phyloP scores from a whole-genome alignment of 306 rosid genomes.

The Fagus sylvatica region DNA sequence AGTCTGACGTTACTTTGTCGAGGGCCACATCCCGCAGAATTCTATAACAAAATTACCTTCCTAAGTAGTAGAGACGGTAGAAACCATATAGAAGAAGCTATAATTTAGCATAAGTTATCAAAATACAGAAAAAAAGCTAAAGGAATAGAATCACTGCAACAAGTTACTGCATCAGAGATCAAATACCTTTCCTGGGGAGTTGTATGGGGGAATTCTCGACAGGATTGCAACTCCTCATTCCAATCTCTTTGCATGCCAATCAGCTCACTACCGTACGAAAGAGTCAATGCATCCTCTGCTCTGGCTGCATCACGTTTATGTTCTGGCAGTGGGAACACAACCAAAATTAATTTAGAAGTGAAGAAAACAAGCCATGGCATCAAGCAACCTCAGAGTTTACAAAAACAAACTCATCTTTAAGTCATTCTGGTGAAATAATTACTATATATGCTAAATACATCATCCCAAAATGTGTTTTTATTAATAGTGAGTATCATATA shows the following conservation, averaged over 20 bases:
- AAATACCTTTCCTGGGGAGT: conserved; percentile 94
- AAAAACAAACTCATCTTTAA: neutral
- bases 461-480: neutral
- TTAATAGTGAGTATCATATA: too few relatives aligned
- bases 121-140: conserved; percentile 18
- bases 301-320: conserved; percentile 92
- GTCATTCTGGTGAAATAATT: neutral
- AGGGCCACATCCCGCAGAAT: conserved; percentile 97
- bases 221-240: conserved; percentile 99
- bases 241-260: conserved; percentile 99
- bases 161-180: conserved; percentile 21
- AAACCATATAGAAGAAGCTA: conserved; percentile 17
- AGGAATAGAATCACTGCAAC: conserved; percentile 9
- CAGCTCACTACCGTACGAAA: conserved; percentile 89
- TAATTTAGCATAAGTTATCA: conserved; percentile 21
- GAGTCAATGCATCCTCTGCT: conserved; percentile 91
- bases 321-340: conserved; percentile 48
- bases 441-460: neutral
- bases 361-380: neutral
- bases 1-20: conserved; percentile 97
- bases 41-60: conserved; percentile 41
- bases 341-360: conserved; percentile 7
- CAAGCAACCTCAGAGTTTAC: conserved; percentile 17
- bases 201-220: conserved; percentile 92
- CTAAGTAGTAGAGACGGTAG: neutral